phyloP scores from a whole-genome alignment of 2,329 filamentous ascomycete species.

The Plectosphaerella cucumerina region DNA sequence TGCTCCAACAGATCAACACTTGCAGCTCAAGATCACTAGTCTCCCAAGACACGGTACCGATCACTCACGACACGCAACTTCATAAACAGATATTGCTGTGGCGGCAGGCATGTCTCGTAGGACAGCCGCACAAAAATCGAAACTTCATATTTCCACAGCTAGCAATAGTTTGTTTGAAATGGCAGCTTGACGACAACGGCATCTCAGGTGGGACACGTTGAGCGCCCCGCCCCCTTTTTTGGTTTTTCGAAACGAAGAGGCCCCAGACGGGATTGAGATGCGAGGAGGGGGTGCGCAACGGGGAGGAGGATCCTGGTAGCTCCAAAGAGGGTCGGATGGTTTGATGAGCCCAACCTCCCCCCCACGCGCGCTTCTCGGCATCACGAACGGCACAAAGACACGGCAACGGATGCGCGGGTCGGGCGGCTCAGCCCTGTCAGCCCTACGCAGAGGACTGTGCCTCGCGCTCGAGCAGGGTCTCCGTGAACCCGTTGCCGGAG shows the following conservation, averaged over 20 bases:
- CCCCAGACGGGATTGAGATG: background rate
- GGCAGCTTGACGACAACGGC: background rate
- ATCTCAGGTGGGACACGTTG: background rate
- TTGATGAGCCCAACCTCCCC: conserved; percentile 7
- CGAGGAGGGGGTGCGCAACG: background rate
- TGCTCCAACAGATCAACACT: no score
- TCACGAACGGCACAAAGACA: background rate
- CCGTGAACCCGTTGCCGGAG: conserved; percentile 42
- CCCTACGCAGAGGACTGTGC: conserved; percentile 6
- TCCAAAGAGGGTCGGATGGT: conserved; percentile 23
- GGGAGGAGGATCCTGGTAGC: conserved; percentile 14
- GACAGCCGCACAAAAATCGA: background rate
- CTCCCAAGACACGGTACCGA: no score
- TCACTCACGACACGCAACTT: background rate
- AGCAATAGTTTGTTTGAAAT: background rate
- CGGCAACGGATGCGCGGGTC: no score
- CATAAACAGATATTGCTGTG: background rate
- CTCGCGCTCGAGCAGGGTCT: conserved; percentile 57
- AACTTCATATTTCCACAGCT: background rate
- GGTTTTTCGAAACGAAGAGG: background rate
- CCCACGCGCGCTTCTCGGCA: conserved; percentile 1
- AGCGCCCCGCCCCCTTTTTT: background rate
- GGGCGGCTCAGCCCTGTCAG: no score
- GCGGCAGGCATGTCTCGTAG: background rate
- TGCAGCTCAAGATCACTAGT: no score